Evolutionary conservation across 306 rosid species (phyloP).

Genomic region (Boehmeria nivea): DNA sequence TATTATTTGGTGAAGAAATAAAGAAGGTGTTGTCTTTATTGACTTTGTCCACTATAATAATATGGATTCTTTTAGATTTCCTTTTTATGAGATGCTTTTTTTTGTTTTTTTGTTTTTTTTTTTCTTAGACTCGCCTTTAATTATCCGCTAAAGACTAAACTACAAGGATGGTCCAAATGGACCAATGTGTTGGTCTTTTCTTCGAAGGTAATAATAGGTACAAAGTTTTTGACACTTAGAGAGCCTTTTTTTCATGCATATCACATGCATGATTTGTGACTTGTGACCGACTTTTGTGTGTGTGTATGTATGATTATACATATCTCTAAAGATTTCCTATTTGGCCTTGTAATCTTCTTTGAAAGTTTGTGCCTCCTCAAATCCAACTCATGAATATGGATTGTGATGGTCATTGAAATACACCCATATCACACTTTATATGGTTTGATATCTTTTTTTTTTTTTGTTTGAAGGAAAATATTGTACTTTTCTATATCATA

Average conservation of each 20-base stretch:
- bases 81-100: no score
- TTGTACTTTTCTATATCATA: no score
- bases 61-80: conserved; percentile 1
- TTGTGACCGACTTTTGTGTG: not conserved
- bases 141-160: not conserved
- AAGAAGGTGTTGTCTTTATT: conserved; percentile 31
- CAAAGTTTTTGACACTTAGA: conserved; percentile 1
- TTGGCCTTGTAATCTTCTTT: not conserved
- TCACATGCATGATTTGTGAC: not conserved
- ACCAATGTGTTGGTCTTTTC: not conserved
- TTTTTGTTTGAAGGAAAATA: no score
- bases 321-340: not conserved
- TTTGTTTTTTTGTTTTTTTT: not conserved
- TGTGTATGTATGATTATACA: no score
- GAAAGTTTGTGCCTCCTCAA: not conserved
- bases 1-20: conserved; percentile 42
- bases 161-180: not conserved
- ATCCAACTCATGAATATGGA: not conserved
- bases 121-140: not conserved
- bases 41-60: not conserved
- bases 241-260: conserved; percentile 18
- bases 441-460: no score
- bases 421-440: not conserved
- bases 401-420: not conserved
- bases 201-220: not conserved